These are phyloP conservation scores for Cystofilobasidium ferigula DNA, from an alignment of 768 basidiomycete genomes.

Conservation along the genomic window DNA sequence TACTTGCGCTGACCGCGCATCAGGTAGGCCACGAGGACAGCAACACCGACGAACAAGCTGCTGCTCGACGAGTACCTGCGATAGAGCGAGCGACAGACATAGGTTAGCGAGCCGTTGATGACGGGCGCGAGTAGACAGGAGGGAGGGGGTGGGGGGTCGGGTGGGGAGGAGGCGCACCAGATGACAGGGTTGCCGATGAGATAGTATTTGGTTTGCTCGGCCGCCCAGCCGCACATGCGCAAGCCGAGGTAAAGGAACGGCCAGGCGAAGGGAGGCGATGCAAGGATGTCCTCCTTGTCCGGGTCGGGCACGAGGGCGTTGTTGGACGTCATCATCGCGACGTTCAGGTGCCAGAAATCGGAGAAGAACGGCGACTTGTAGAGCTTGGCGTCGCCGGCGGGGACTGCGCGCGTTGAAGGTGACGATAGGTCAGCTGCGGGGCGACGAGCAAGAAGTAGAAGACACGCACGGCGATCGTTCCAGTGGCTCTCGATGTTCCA, in stretches of 20 bases:
- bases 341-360: slow-evolving; percentile 98
- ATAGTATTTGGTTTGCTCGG: slow-evolving; percentile 79
- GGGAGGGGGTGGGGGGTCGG: too few relatives aligned
- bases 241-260: slow-evolving; percentile 78
- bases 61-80: slow-evolving; percentile 35
- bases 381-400: slow-evolving; percentile 65
- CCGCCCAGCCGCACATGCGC: slow-evolving; percentile 96
- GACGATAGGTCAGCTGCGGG: slow-evolving; percentile 18
- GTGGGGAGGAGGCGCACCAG: slow-evolving; percentile 37
- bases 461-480: slow-evolving; percentile 76
- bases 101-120: not conserved
- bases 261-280: slow-evolving; percentile 81
- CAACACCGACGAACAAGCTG: slow-evolving; percentile 51
- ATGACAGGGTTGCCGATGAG: slow-evolving; percentile 38
- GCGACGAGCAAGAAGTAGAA: not conserved
- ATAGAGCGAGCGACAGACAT: not conserved
- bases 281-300: slow-evolving; percentile 96
- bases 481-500: slow-evolving; percentile 99
- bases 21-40: slow-evolving; percentile 56
- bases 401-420: slow-evolving; percentile 47
- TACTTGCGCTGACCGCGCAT: slow-evolving; percentile 78
- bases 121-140: too few relatives aligned
- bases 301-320: slow-evolving; percentile 95
- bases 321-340: slow-evolving; percentile 99
- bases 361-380: slow-evolving; percentile 86